Base-by-base conservation (phyloP, 2,329 filamentous ascomycete genomes). In the Arthrobotrys sinensis region DNA sequence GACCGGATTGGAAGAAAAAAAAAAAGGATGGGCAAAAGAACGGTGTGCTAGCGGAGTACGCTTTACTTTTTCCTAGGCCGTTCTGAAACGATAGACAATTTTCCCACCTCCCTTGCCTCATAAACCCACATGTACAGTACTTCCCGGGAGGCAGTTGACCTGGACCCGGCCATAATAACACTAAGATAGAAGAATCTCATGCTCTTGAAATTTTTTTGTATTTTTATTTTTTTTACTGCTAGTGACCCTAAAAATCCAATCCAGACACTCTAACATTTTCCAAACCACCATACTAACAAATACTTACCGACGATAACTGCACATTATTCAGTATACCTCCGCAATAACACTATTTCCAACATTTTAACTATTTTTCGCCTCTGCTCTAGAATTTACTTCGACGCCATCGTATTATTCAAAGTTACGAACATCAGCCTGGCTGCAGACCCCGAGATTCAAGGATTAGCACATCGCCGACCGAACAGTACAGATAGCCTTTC, bases 11-110 rank as follows among this genome's bases (percentile, higher is more conserved):
- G 52, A 64, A 32, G 12, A 46, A 55, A 71, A 68, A 36, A 53
- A 43, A 72, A 40, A 45, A n/a, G 28, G 32, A 21, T 34, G 24
- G 24, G 45, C 10, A 32, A 40, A 55, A 43, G 28, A 32, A 28
- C 43, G 70, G 52, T 48, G 63, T 19, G 45, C 71, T 64, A 76
- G 46, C 53, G 53, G n/a, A 19, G 46, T 10, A 38, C 32, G 32
- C 52, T 63, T 76, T 62, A 16, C 46, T 66, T 66, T 77, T 70
- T 66, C 32, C 63, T 68, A 62, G 36, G 63, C 63, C 57, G 72
- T 77, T 36, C 72, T 77, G 72, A 77, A 77, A 77, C 65, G 72
- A 76, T 70, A 70, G 66, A 70, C 66, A 69, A 69, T 77, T 77
- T 70, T 77, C 65, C 57, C 72, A 65, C 72, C 72, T 77, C 72